A percentile compares a stretch with the other conserved stretches of the same genome.
phyloP scores from a whole-genome alignment of 2,329 filamentous ascomycete species.

The Trichoderma pleuroti region DNA sequence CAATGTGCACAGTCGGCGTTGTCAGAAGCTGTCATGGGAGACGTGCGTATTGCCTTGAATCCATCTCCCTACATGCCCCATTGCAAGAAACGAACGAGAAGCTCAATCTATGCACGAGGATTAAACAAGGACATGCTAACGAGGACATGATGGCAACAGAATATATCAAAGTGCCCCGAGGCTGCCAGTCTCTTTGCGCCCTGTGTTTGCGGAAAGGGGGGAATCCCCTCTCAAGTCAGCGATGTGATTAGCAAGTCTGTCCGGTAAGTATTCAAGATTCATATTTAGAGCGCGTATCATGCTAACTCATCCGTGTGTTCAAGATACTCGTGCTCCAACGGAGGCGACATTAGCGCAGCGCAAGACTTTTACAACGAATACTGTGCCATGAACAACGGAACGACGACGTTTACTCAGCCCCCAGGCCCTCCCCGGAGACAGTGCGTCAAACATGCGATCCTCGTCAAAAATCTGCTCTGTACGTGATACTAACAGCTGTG shows the following conservation, averaged over 20 bases:
- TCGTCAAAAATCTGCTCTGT: no score
- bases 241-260: slow-evolving; percentile 42
- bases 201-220: slow-evolving; percentile 51
- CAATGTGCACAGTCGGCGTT: slow-evolving; percentile 36
- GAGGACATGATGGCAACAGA: slow-evolving; percentile 23
- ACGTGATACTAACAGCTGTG: slow-evolving; percentile 22
- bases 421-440: slow-evolving; percentile 49
- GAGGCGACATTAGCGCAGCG: slow-evolving; percentile 45
- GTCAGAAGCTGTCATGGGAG: slow-evolving; percentile 31
- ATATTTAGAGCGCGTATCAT: accelerated
- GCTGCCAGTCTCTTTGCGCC: slow-evolving; percentile 44
- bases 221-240: slow-evolving; percentile 44
- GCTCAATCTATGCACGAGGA: neutral
- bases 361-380: slow-evolving; percentile 50
- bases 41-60: slow-evolving; percentile 22
- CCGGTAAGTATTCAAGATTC: neutral
- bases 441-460: slow-evolving; percentile 33
- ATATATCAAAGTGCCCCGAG: slow-evolving; percentile 35
- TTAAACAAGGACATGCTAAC: neutral
- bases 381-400: slow-evolving; percentile 49
- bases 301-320: neutral
- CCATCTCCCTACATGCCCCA: neutral
- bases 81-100: neutral
- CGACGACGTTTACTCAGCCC: slow-evolving; percentile 45
- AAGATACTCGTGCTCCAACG: slow-evolving; percentile 44